Conservation (phyloP, 2,329 filamentous ascomycete species). For the Penicillium sp. region DNA sequence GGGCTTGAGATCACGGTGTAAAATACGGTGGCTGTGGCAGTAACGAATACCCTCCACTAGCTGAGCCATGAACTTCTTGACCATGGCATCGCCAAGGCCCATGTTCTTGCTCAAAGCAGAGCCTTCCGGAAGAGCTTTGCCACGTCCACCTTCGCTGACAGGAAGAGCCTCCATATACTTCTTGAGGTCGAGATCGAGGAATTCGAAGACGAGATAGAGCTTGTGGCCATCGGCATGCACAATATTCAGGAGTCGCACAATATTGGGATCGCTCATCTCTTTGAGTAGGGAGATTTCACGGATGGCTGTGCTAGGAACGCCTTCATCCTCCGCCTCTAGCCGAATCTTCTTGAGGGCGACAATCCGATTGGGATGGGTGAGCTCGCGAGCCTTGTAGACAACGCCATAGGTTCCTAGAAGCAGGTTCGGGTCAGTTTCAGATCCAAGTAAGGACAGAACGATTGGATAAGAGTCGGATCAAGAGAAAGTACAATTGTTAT, state of each 20-base stretch:
- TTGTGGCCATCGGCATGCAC: conserved; percentile 92
- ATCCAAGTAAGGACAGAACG: too few relatives aligned
- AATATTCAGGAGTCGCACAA: conserved; percentile 80
- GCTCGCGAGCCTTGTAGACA: conserved; percentile 86
- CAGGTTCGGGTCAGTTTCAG: too few relatives aligned
- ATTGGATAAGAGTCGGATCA: too few relatives aligned
- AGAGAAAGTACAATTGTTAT: conserved; percentile 29
- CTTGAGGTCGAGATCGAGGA: conserved; percentile 82
- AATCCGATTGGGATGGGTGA: conserved; percentile 70
- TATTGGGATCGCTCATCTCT: conserved; percentile 87
- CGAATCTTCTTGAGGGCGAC: conserved; percentile 93
- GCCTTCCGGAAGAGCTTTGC: conserved; percentile 69
- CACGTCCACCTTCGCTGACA: conserved; percentile 71
- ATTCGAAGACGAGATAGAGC: conserved; percentile 86
- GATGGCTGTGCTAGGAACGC: conserved; percentile 87
- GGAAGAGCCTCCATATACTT: conserved; percentile 93
- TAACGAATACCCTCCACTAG: conserved; percentile 75
- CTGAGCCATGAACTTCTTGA: conserved; percentile 89
- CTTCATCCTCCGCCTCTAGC: conserved; percentile 88
- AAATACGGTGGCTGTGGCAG: conserved; percentile 77
- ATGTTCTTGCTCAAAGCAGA: conserved; percentile 57
- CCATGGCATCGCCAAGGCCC: conserved; percentile 67
- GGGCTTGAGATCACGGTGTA: too few relatives aligned
- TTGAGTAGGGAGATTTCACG: conserved; percentile 90
- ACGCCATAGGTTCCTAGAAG: conserved; percentile 84